phyloP scores from a whole-genome alignment of 306 rosid species.

The Quercus wislizeni region DNA sequence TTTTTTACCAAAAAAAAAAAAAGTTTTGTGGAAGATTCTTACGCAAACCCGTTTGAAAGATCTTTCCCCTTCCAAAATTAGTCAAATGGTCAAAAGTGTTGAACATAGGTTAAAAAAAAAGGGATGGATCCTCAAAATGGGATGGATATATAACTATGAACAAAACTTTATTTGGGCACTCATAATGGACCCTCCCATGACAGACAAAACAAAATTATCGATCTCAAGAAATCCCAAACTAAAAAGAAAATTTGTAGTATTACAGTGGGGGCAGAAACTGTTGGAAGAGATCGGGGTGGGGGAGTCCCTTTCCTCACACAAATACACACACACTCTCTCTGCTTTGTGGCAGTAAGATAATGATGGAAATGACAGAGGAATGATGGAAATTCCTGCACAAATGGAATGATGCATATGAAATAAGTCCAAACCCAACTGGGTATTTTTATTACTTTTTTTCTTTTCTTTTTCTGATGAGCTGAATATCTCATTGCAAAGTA shows the following conservation, averaged over 20 bases:
- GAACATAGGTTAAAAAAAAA: background rate
- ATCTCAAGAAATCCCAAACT: background rate
- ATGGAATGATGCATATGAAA: constrained; percentile 48
- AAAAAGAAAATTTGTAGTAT: background rate
- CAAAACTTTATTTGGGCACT: background rate
- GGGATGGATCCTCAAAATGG: background rate
- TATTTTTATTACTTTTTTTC: background rate
- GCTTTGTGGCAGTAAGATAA: constrained; percentile 19
- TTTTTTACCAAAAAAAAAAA: no score
- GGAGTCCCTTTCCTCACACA: background rate
- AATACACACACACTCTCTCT: background rate
- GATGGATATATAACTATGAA: background rate
- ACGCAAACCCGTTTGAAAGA: no score
- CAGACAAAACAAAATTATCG: background rate
- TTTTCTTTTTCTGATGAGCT: background rate
- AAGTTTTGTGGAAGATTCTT: no score
- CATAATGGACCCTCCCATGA: background rate
- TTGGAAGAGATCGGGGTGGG: background rate
- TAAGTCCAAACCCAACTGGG: constrained; percentile 24
- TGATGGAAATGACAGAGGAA: constrained; percentile 35
- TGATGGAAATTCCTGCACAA: constrained; percentile 55
- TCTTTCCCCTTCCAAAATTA: no score
- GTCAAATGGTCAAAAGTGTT: no score
- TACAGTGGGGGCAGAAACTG: background rate
- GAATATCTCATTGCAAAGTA: background rate